Evolutionary conservation across 805 yeast species (phyloP).

Genomic region (Starmerella floricola): DNA sequence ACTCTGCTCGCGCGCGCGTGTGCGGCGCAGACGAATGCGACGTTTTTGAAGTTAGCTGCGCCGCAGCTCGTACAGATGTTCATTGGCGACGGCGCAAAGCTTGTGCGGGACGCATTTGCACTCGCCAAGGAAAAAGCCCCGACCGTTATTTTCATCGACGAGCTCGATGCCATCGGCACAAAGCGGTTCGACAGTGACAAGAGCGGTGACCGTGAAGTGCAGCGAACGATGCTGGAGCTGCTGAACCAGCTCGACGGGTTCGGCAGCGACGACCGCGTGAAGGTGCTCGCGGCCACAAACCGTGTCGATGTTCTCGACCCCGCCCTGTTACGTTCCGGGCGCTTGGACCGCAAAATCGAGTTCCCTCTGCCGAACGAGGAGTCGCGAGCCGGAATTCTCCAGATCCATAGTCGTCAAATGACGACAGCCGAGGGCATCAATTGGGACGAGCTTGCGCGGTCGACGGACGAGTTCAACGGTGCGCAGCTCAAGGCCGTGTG

Average conservation of each 20-base stretch:
- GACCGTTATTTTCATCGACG: slow-evolving; percentile 93
- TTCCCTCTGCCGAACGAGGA: slow-evolving; percentile 97
- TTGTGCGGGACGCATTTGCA: slow-evolving; percentile 94
- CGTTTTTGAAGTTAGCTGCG: slow-evolving; percentile 90
- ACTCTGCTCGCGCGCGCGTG: slow-evolving; percentile 95
- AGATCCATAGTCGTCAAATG: slow-evolving; percentile 95
- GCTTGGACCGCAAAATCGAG: slow-evolving; percentile 95
- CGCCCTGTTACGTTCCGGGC: slow-evolving; percentile 93
- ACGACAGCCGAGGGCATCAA: slow-evolving; percentile 76
- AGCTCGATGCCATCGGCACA: slow-evolving; percentile 96
- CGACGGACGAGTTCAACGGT: slow-evolving; percentile 97
- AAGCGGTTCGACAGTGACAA: slow-evolving; percentile 95
- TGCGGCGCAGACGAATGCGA: slow-evolving; percentile 97
- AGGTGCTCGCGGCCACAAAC: slow-evolving; percentile 95
- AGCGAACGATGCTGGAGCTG: slow-evolving; percentile 97
- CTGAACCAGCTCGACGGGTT: slow-evolving; percentile 96
- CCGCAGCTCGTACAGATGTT: slow-evolving; percentile 98
- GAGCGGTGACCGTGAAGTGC: slow-evolving; percentile 97
- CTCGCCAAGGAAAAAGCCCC: slow-evolving; percentile 98
- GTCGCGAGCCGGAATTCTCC: slow-evolving; percentile 90
- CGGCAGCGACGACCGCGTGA: slow-evolving; percentile 92
- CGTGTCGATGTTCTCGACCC: slow-evolving; percentile 97
- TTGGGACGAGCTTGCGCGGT: slow-evolving; percentile 96
- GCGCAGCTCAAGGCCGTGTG: slow-evolving; percentile 98
- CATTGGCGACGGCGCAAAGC: slow-evolving; percentile 96